Base-by-base conservation (phyloP, 441 rosid genomes). In the Jatropha multifida region DNA sequence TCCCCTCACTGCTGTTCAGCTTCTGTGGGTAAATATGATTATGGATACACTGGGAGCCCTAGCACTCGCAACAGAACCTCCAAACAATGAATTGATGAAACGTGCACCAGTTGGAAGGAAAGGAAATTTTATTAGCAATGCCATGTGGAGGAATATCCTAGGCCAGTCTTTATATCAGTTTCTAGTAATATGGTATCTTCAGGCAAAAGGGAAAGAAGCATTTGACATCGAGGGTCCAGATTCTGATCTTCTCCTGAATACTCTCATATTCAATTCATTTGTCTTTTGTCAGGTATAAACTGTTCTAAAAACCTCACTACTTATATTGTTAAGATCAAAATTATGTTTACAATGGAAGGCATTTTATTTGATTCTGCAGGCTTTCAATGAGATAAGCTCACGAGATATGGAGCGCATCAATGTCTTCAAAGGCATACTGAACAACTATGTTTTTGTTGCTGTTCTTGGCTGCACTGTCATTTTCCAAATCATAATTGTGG, bases 281-380 rank as follows among this genome's bases (percentile, higher is more conserved):
- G 88, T 89, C 71, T 69, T 86, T 65, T 88, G 90, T 73, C 96
- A 94, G 97, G 99, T 90, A 32, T 32, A 86, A 80, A 9, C 2
- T 61, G 79, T 68, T 44, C 41, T 42, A 44, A 20, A 67, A 6
- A 54, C 65, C 48, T 37, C 18, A 40, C 18, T 26, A 6, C 60
- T 23, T 12, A 7, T 13, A 3, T 44, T 15, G 7, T 4, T n/a
- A 26, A 32, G 7, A 17, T 56, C 41, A 15, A 54, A 11, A 18
- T 37, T 55, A 4, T 60, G 12, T 20, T 20, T 7, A 27, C 18
- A 62, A 58, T 32, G 65, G 9, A 62, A 48, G 73, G 61, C n/a
- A 62, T 58, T 58, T 71, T n/a, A 52, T 68, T 72, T 75, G 61
- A 65, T 67, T 65, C 42, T 72, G 62, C 88, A 88, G 77, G 80